phyloP scores from a whole-genome alignment of 805 yeast species.

The Pichia gijzeniarum region DNA sequence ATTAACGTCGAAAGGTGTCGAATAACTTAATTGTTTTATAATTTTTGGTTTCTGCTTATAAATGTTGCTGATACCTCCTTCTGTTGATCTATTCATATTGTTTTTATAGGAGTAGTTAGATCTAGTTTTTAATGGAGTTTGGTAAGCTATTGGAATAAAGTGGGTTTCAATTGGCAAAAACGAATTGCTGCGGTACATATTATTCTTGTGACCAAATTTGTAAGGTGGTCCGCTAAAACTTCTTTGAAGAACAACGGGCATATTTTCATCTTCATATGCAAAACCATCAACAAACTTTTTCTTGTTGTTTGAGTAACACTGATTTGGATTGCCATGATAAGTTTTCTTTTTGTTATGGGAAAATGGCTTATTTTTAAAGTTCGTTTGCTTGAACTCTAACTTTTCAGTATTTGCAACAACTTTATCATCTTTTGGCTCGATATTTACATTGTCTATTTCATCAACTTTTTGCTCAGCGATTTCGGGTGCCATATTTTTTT shows the following conservation, averaged over 20 bases:
- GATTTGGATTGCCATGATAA: neutral
- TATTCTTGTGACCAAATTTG: neutral
- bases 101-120: conserved; percentile 4
- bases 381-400: too few species aligned
- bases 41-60: neutral
- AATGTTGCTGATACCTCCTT: too few species aligned
- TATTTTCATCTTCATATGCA: neutral
- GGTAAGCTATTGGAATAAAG: conserved; percentile 3
- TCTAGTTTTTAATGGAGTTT: neutral
- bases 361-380: too few species aligned
- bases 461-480: neutral
- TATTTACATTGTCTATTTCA: too few species aligned
- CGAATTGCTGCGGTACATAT: neutral
- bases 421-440: too few species aligned
- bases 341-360: neutral
- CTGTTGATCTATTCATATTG: neutral
- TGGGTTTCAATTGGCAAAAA: neutral
- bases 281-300: neutral
- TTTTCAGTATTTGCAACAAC: too few species aligned
- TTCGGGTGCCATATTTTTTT: neutral
- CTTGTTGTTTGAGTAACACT: too few species aligned
- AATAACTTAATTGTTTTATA: neutral
- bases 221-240: neutral
- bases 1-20: conserved; percentile 1
- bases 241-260: neutral